Conservation (phyloP, 345 rosid species). For the Aquilaria yunnanensis region DNA sequence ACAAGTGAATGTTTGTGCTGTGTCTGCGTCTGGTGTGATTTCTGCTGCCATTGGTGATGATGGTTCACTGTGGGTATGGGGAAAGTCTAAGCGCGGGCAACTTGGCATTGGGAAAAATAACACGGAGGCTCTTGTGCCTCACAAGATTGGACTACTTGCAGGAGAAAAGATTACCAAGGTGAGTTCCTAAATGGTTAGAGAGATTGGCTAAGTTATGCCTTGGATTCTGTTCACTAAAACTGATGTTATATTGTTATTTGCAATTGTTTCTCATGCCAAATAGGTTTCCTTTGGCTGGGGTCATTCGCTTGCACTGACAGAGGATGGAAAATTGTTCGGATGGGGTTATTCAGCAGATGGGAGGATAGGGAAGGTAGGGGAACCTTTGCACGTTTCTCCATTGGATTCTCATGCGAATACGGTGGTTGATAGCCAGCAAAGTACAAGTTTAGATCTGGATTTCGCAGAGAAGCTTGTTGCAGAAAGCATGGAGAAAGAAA, state of each 20-base stretch:
- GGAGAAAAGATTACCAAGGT: conserved; percentile 74
- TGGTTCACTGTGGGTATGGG: conserved; percentile 97
- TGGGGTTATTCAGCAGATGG: conserved; percentile 98
- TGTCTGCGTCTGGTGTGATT: conserved; percentile 83
- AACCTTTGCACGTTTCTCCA: conserved; percentile 37
- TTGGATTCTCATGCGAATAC: conserved; percentile 37
- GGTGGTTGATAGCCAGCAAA: conserved; percentile 9
- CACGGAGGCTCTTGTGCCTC: conserved; percentile 48
- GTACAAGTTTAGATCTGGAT: conserved; percentile 27
- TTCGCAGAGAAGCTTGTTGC: conserved; percentile 55
- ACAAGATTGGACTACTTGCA: conserved; percentile 53
- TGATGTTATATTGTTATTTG: too few species aligned
- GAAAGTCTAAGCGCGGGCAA: conserved; percentile 91
- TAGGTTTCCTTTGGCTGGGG: conserved; percentile 98
- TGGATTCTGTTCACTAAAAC: background rate
- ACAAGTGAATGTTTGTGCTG: conserved; percentile 40
- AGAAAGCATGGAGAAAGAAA: conserved; percentile 75
- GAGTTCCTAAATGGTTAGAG: conserved; percentile 14
- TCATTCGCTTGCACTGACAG: conserved; percentile 67
- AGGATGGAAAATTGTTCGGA: conserved; percentile 69
- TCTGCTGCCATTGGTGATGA: conserved; percentile 73
- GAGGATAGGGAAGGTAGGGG: conserved; percentile 57
- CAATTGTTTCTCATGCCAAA: background rate
- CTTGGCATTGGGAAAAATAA: conserved; percentile 80
- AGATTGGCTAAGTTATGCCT: background rate